A percentile compares a stretch with the other conserved stretches of the same genome.
Evolutionary conservation across 2,329 filamentous ascomycete genomes (phyloP).

Genomic region (Colletotrichum chrysophilum): DNA sequence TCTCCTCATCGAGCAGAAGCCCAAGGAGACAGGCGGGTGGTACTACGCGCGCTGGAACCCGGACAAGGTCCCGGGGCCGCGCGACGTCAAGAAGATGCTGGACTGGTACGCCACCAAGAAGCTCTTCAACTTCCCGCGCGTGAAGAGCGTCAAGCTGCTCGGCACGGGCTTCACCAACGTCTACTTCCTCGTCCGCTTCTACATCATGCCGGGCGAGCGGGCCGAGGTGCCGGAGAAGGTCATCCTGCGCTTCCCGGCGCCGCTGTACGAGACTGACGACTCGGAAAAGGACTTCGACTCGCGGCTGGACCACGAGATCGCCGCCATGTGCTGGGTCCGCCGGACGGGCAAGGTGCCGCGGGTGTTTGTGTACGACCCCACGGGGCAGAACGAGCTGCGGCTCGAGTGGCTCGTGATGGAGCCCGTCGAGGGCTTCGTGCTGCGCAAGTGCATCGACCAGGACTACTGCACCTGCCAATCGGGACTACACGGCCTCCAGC

Average conservation of each 20-base stretch:
- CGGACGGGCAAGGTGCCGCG: not conserved
- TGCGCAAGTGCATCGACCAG: not conserved
- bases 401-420: conserved; percentile 24
- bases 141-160: not conserved
- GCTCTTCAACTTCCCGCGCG: not conserved
- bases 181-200: not conserved
- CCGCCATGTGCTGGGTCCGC: conserved; percentile 12
- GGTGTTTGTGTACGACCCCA: conserved; percentile 16
- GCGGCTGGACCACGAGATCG: conserved; percentile 16
- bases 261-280: conserved; percentile 1
- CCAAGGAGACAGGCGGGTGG: not conserved
- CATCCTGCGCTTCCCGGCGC: conserved; percentile 8
- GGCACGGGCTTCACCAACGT: not conserved
- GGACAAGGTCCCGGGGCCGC: not conserved
- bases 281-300: not conserved
- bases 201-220: not conserved
- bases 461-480: not conserved
- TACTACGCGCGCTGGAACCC: not conserved
- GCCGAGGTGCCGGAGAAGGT: not conserved
- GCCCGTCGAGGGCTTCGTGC: not conserved
- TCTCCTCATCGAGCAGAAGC: not conserved
- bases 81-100: not conserved
- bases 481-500: not conserved
- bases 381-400: conserved; percentile 9
- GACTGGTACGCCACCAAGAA: not conserved